phyloP scores from a whole-genome alignment of 768 basidiomycete species.

The Leccinum truebloodii region DNA sequence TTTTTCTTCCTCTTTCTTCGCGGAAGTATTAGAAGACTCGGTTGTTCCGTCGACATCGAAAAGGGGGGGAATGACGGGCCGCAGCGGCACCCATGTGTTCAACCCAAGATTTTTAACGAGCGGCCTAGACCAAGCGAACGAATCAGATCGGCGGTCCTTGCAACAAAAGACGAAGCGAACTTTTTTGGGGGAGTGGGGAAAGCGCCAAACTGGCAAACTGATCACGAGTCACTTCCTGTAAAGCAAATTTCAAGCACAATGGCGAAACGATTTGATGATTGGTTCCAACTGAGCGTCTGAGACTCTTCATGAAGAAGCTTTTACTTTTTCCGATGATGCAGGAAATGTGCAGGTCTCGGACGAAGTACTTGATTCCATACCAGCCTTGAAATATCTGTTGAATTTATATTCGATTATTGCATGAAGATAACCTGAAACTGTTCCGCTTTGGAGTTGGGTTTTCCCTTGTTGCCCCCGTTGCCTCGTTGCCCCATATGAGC shows the following conservation, averaged over 20 bases:
- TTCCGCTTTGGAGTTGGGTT: not conserved
- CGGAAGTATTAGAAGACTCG: conserved; percentile 14
- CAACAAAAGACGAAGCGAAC: not conserved
- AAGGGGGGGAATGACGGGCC: not conserved
- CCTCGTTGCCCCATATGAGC: not conserved
- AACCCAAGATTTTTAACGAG: not conserved
- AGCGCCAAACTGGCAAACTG: not conserved
- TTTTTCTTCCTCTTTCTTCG: not conserved
- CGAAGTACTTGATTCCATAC: not conserved
- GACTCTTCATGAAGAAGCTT: not conserved
- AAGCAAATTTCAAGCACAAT: not conserved
- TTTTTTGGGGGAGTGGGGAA: not conserved
- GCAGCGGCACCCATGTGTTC: not conserved
- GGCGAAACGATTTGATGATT: not conserved
- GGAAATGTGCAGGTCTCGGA: not conserved
- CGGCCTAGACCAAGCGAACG: not conserved
- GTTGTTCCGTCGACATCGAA: not conserved
- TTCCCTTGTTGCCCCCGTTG: not conserved
- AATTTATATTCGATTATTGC: not conserved
- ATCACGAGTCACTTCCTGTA: not conserved
- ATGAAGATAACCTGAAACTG: not conserved
- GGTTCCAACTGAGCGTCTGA: not conserved
- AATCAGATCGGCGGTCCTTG: not conserved
- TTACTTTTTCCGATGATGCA: not conserved
- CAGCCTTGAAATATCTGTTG: not conserved